Conservation (phyloP, 179 eudicot genomes). For the Spinacia oleracea region DNA sequence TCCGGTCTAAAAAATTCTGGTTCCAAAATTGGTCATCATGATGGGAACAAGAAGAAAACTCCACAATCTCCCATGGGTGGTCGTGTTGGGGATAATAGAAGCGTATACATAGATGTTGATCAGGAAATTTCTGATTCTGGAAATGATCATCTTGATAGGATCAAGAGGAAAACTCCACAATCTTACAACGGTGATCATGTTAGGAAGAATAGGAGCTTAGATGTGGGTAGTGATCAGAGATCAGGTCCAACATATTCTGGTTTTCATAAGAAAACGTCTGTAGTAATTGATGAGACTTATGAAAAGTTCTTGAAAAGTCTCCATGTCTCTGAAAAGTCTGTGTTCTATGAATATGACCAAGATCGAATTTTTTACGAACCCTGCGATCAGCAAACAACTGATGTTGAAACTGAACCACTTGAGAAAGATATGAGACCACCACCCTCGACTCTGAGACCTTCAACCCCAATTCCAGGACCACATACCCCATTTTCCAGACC, state of each 20-base stretch:
- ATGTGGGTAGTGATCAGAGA: background rate
- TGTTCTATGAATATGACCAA: constrained; percentile 20
- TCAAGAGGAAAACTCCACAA: background rate
- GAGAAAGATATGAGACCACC: background rate
- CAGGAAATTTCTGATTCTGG: background rate
- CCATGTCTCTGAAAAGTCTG: background rate
- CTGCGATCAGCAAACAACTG: constrained; percentile 9
- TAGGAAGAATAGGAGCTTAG: background rate
- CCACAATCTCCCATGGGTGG: background rate
- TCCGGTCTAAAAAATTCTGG: background rate
- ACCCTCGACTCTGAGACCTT: background rate
- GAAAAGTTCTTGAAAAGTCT: constrained; percentile 3
- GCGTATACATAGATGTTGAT: background rate
- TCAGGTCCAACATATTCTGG: background rate
- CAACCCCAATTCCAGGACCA: background rate
- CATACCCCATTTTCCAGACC: constrained; percentile 11
- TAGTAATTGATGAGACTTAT: constrained; percentile 14
- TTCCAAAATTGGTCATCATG: background rate
- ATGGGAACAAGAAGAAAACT: background rate
- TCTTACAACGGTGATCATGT: background rate
- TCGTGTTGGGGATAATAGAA: background rate
- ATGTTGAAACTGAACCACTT: background rate
- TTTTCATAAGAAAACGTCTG: background rate
- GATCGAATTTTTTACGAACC: constrained; percentile 17
- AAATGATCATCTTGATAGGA: background rate